A percentile compares a stretch with the other conserved stretches of the same genome.
These are phyloP conservation scores for Entomortierella beljakovae DNA, from an alignment of 192 early-diverging fungal genomes.

Conservation along the genomic window DNA sequence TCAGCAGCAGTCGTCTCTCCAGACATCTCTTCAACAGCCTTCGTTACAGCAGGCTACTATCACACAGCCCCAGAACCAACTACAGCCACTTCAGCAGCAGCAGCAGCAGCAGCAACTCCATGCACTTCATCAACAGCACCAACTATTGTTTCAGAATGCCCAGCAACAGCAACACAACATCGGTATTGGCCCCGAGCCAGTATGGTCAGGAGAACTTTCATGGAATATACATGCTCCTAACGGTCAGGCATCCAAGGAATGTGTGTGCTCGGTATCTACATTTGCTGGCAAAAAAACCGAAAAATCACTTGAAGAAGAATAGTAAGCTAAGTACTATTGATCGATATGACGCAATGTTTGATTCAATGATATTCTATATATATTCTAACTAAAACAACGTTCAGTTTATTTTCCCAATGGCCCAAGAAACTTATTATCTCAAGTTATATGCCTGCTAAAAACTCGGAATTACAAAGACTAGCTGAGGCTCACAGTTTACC, in stretches of 20 bases:
- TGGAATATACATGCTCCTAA: slow-evolving; percentile 25
- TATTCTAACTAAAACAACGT: neutral
- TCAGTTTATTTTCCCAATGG: slow-evolving; percentile 38
- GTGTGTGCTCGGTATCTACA: slow-evolving; percentile 35
- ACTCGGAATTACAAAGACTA: slow-evolving; percentile 36
- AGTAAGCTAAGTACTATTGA: slow-evolving; percentile 11
- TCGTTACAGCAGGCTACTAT: slow-evolving; percentile 6
- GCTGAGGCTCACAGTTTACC: slow-evolving; percentile 39
- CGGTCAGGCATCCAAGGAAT: slow-evolving; percentile 25
- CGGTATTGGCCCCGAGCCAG: slow-evolving; percentile 32
- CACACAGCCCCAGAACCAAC: slow-evolving; percentile 14
- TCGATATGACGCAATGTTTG: neutral
- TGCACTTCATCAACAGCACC: slow-evolving; percentile 37
- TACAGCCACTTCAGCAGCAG: too few species aligned
- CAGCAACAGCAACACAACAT: slow-evolving; percentile 29
- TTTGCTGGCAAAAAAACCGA: slow-evolving; percentile 45
- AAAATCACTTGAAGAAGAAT: slow-evolving; percentile 48
- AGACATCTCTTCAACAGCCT: slow-evolving; percentile 2
- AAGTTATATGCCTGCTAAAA: slow-evolving; percentile 48
- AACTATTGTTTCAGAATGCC: slow-evolving; percentile 21
- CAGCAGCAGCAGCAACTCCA: slow-evolving; percentile 38
- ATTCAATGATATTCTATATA: neutral
- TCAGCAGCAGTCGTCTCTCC: slow-evolving; percentile 17
- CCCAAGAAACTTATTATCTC: slow-evolving; percentile 34
- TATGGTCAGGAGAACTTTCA: slow-evolving; percentile 46